Evolutionary conservation across 2,329 filamentous ascomycete genomes (phyloP).

Genomic region (Alternaria conjuncta): DNA sequence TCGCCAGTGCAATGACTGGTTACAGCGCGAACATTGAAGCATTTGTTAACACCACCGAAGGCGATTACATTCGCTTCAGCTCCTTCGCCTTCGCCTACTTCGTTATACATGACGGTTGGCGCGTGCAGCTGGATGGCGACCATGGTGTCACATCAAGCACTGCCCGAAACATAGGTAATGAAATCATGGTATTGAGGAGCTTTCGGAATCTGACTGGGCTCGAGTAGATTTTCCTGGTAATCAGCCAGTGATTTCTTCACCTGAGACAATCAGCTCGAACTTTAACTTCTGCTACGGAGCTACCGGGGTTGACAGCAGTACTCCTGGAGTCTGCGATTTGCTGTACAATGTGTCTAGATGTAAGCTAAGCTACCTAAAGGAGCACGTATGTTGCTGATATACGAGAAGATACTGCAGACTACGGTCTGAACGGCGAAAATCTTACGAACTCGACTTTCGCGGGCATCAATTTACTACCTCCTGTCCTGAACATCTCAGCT

Average conservation of each 20-base stretch:
- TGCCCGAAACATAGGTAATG: neutral
- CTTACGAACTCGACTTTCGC: slow-evolving; percentile 8
- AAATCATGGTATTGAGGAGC: too few relatives aligned
- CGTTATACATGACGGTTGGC: slow-evolving; percentile 23
- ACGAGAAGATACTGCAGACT: neutral
- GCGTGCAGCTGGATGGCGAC: slow-evolving; percentile 1
- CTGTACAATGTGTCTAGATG: neutral
- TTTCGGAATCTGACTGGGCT: neutral
- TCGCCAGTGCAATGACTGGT: slow-evolving; percentile 29
- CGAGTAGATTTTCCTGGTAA: neutral
- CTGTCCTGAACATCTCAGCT: slow-evolving; percentile 15
- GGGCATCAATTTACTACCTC: neutral
- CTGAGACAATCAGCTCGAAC: too few relatives aligned
- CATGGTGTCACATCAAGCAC: slow-evolving; percentile 1
- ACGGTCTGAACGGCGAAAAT: neutral
- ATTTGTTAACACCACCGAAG: slow-evolving; percentile 8
- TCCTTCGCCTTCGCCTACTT: slow-evolving; percentile 5
- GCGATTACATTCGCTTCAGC: neutral
- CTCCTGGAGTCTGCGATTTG: too few relatives aligned
- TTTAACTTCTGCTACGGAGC: too few relatives aligned
- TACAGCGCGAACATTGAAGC: slow-evolving; percentile 17
- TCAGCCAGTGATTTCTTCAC: neutral
- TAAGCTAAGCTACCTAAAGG: neutral
- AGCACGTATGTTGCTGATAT: neutral
- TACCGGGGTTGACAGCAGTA: too few relatives aligned